These are phyloP conservation scores for Ophiostoma piceae DNA, from an alignment of 2,329 filamentous ascomycete species.

Conservation along the genomic window DNA sequence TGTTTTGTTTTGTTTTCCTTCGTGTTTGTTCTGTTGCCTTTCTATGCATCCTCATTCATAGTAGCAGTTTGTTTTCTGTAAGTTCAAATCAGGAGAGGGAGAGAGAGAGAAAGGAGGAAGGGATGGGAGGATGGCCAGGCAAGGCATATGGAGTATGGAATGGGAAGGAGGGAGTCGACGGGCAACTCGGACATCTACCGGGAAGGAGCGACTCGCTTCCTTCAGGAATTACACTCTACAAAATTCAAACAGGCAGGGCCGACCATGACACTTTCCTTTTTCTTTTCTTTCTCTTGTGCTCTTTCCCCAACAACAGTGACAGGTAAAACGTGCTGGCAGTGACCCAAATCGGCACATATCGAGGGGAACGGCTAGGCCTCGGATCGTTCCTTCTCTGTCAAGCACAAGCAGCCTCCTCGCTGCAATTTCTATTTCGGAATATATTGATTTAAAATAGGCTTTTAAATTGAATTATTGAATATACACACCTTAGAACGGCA, in stretches of 20 bases:
- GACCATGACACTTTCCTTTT: conserved; percentile 1
- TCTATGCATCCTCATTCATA: neutral
- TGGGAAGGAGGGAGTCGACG: neutral
- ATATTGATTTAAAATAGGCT: neutral
- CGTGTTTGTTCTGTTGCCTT: neutral
- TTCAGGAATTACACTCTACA: neutral
- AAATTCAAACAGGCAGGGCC: neutral
- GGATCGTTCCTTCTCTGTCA: neutral
- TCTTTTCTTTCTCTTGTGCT: neutral
- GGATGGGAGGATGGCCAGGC: neutral
- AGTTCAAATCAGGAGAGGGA: neutral
- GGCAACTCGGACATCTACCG: neutral
- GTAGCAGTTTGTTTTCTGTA: neutral
- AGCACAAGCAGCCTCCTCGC: neutral
- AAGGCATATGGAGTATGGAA: neutral
- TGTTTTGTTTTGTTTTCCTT: neutral
- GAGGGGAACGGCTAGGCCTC: conserved; percentile 2
- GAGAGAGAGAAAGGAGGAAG: neutral
- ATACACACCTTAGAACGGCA: neutral
- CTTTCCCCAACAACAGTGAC: neutral
- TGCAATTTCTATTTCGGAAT: neutral
- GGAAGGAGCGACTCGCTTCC: neutral
- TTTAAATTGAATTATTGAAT: neutral
- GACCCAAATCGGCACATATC: neutral
- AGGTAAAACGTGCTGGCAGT: neutral